phyloP scores from a whole-genome alignment of 805 yeast species.

The Myxozyma nipponensis region DNA sequence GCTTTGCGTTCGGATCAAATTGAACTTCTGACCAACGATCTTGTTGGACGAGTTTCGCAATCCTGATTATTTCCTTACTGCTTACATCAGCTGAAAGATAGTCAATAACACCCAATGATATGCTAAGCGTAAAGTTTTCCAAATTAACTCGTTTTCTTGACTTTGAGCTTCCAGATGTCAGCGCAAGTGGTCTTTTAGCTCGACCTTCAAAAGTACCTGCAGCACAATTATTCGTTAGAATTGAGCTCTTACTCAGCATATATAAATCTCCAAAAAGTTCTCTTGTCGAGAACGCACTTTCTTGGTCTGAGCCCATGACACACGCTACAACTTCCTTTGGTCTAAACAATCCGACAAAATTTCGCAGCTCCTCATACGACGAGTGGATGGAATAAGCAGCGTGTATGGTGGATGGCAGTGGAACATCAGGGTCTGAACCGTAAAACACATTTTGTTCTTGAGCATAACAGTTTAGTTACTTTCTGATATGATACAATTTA shows the following conservation, averaged over 20 bases:
- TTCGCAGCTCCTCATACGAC: constrained; percentile 42
- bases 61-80: background rate
- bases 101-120: background rate
- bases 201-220: too few species aligned
- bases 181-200: too few species aligned
- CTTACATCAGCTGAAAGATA: background rate
- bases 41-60: background rate
- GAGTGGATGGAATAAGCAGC: constrained; percentile 48
- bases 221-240: too few species aligned
- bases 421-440: too few species aligned
- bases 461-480: too few species aligned
- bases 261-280: constrained; percentile 41
- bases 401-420: background rate
- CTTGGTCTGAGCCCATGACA: constrained; percentile 41
- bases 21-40: background rate
- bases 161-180: background rate
- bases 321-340: constrained; percentile 47
- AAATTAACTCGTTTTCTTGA: too few species aligned
- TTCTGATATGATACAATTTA: too few species aligned
- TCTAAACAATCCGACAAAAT: constrained; percentile 39
- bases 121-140: too few species aligned
- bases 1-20: background rate
- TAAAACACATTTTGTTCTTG: too few species aligned
- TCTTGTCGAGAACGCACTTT: constrained; percentile 40
- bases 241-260: too few species aligned